Percentiles rank a stretch among this genome's conserved stretches.
Evolutionary conservation across 78 protist species (phyloP).

Genomic region (Neovahlkampfia damariscottae): DNA sequence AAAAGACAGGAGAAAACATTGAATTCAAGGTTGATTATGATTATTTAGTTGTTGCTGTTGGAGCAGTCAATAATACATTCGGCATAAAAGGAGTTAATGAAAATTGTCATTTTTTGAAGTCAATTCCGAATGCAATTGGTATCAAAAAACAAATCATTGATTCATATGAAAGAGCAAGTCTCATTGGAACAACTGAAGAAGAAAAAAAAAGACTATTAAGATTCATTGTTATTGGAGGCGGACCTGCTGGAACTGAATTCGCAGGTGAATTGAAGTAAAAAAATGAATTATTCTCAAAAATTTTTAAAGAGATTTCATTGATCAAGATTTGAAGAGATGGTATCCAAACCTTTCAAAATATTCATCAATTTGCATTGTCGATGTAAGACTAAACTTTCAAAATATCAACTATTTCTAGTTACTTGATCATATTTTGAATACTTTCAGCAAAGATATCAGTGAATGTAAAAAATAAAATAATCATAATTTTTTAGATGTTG

Average conservation of each 20-base stretch:
- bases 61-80: conserved; percentile 51
- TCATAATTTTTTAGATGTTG: too few species aligned
- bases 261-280: conserved; percentile 49
- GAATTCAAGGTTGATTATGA: conserved; percentile 40
- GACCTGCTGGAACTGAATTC: conserved; percentile 64
- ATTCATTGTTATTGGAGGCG: conserved; percentile 65
- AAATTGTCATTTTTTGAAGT: conserved; percentile 12
- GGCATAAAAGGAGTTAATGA: conserved; percentile 55
- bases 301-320: background rate
- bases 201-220: conserved; percentile 17
- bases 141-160: conserved; percentile 35
- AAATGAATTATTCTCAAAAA: too few species aligned
- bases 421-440: conserved; percentile 42
- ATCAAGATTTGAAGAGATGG: background rate
- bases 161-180: conserved; percentile 35
- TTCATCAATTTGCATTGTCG: too few species aligned
- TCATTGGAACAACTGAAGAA: conserved; percentile 18
- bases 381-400: too few species aligned
- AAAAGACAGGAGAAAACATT: too few species aligned
- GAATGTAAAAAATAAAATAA: conserved; percentile 21
- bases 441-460: conserved; percentile 38
- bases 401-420: conserved; percentile 37
- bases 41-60: conserved; percentile 53
- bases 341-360: conserved; percentile 26
- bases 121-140: conserved; percentile 37